A percentile compares a stretch with the other conserved stretches of the same genome.
Evolutionary conservation across 2,329 filamentous ascomycete species (phyloP).

Genomic region (Claviceps africana): DNA sequence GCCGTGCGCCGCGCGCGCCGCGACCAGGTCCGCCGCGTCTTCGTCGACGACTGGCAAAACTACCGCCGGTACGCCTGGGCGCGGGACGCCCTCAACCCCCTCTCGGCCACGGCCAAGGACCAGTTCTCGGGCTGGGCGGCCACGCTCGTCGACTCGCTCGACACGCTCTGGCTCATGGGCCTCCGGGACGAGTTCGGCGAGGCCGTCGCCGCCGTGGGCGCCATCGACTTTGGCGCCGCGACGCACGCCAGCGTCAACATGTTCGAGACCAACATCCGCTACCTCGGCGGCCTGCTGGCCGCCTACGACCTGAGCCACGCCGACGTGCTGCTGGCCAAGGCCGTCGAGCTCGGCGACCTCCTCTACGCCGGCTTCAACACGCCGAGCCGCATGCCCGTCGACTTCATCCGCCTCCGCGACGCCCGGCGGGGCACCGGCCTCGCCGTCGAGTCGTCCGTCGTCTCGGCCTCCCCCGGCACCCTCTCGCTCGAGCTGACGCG

Average conservation of each 20-base stretch:
- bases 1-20: background rate
- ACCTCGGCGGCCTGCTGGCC: slow-evolving; percentile 54
- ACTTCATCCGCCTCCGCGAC: slow-evolving; percentile 30
- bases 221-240: slow-evolving; percentile 47
- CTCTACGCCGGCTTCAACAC: slow-evolving; percentile 56
- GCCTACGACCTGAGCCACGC: slow-evolving; percentile 53
- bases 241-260: slow-evolving; percentile 38
- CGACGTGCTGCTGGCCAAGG: slow-evolving; percentile 44
- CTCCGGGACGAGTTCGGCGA: slow-evolving; percentile 50
- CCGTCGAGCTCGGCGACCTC: slow-evolving; percentile 48
- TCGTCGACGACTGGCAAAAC: slow-evolving; percentile 21
- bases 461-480: slow-evolving; percentile 42
- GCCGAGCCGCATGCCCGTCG: slow-evolving; percentile 48
- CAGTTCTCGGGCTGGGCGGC: slow-evolving; percentile 55
- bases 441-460: slow-evolving; percentile 21
- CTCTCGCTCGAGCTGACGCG: slow-evolving; percentile 60
- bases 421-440: slow-evolving; percentile 23
- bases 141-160: slow-evolving; percentile 52
- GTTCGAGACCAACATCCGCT: slow-evolving; percentile 60
- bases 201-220: slow-evolving; percentile 42
- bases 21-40: background rate
- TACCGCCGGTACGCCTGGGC: slow-evolving; percentile 52
- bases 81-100: slow-evolving; percentile 46
- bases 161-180: slow-evolving; percentile 63
- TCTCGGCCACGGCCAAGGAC: slow-evolving; percentile 37